Evolutionary conservation across 1,139 yeast species (phyloP).

Genomic region (Arxiozyma heterogenica): DNA sequence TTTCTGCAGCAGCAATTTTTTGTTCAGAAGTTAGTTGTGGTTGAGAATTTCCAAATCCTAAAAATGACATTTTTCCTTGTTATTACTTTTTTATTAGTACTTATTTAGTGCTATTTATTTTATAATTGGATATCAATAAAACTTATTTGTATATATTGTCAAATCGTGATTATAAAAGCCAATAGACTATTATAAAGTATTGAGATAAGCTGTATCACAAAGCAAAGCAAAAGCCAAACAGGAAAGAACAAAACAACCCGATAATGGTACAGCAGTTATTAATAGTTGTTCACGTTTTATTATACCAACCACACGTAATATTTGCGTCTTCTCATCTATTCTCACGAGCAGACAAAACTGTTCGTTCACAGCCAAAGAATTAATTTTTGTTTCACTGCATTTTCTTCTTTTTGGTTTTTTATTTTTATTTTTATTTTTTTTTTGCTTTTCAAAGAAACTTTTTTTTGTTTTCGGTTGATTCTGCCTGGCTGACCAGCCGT

Average conservation of each 20-base stretch:
- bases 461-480: too few relatives aligned
- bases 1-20: conserved; percentile 75
- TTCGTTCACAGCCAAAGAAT: not conserved
- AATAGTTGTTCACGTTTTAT: too few relatives aligned
- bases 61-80: conserved; percentile 50
- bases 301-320: too few relatives aligned
- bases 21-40: conserved; percentile 69
- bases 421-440: too few relatives aligned
- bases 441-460: not conserved
- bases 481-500: not conserved
- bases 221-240: too few relatives aligned
- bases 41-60: conserved; percentile 79
- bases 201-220: not conserved
- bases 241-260: not conserved
- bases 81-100: not conserved
- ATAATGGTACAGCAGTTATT: not conserved
- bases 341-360: not conserved
- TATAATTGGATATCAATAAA: not conserved
- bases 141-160: not conserved
- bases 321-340: not conserved
- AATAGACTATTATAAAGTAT: too few relatives aligned
- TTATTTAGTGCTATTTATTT: not conserved
- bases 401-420: not conserved
- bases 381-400: not conserved
- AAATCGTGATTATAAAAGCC: not conserved